Conservation (phyloP, 352 stramenopile species). For the Phytophthora palmivora region DNA sequence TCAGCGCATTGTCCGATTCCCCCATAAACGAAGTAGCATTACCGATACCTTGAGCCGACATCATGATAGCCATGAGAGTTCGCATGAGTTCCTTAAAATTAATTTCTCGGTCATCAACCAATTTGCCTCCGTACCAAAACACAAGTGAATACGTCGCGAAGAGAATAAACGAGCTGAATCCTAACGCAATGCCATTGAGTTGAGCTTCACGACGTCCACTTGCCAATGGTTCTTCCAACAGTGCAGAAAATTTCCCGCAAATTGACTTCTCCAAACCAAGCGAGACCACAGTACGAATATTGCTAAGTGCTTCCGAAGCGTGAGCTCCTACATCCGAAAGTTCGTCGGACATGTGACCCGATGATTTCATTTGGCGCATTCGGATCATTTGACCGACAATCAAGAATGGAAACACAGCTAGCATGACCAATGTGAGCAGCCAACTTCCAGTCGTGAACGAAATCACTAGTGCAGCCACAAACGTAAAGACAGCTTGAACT, state of each 20-base stretch:
- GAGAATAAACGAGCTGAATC: too few relatives aligned
- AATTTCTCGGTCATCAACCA: conserved; percentile 50
- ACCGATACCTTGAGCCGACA: conserved; percentile 44
- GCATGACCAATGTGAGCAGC: conserved; percentile 71
- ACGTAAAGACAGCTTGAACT: conserved; percentile 53
- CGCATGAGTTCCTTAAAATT: conserved; percentile 32
- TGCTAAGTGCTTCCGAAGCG: conserved; percentile 51
- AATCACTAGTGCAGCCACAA: conserved; percentile 61
- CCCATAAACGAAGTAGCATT: conserved; percentile 29
- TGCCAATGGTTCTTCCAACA: conserved; percentile 38
- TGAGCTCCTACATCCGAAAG: conserved; percentile 42
- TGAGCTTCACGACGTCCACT: conserved; percentile 37
- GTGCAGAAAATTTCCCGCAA: conserved; percentile 22
- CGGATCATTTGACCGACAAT: conserved; percentile 45
- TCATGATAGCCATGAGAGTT: conserved; percentile 64
- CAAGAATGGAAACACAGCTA: conserved; percentile 68
- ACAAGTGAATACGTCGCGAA: conserved; percentile 58
- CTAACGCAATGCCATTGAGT: conserved; percentile 58
- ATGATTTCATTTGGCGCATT: conserved; percentile 43
- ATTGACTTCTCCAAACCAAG: conserved; percentile 42
- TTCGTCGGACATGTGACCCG: conserved; percentile 21
- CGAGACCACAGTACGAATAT: conserved; percentile 53
- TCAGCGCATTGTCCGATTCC: conserved; percentile 74
- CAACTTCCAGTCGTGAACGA: conserved; percentile 65
- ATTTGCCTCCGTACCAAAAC: conserved; percentile 69